Evolutionary conservation across 2,329 filamentous ascomycete genomes (phyloP), one percentile per base, ranked within the genome.

Genomic region (Penicillium corylophilum): DNA sequence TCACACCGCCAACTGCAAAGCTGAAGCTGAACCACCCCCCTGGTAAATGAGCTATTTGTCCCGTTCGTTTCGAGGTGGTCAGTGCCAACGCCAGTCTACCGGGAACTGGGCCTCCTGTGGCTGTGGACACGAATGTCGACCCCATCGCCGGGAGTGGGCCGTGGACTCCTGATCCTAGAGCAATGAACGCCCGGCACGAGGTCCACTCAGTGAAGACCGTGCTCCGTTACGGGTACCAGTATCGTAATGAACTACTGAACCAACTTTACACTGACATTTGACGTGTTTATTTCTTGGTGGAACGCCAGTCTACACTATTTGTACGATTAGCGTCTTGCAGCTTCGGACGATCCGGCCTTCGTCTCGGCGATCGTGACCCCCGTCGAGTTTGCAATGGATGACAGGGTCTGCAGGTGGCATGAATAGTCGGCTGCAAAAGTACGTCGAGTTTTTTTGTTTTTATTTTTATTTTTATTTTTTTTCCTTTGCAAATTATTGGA

Each of bases 101-200:
- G 44, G n/a, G 33, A 35, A 16, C 15, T 29, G 40, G 41, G 16
- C 33, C 35, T 48, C 31, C 48, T 40, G 39, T n/a, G 9, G 26
- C 23, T 24, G 26, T 10, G 26, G 26, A 28, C 26, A 28, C 26
- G 26, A 28, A 28, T 38, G 54, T n/a, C n/a, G n/a, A n/a, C n/a
- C n/a, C 36, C 16, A 56, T 58, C 46, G 56, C 43, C 44, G 44
- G 49, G 47, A 33, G 39, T 26, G 39, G 39, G 39, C 26, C 39
- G 26, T 23, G 39, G 39, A 41, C 39, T 41, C 39, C 20, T 41
- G 20, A 24, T 41, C 23, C 23, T 22, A 26, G 39, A 8, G 16
- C 35, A 38, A 40, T 24, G 20, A 40, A 41, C 13, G 39, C 13
- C 39, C 22, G 13, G 39, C 39, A 41, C 39, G 39, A 41, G 39